A percentile compares a stretch with the other conserved stretches of the same genome.
Evolutionary conservation across 495 filamentous ascomycete species (phyloP).

Genomic region (Lepraria neglecta): DNA sequence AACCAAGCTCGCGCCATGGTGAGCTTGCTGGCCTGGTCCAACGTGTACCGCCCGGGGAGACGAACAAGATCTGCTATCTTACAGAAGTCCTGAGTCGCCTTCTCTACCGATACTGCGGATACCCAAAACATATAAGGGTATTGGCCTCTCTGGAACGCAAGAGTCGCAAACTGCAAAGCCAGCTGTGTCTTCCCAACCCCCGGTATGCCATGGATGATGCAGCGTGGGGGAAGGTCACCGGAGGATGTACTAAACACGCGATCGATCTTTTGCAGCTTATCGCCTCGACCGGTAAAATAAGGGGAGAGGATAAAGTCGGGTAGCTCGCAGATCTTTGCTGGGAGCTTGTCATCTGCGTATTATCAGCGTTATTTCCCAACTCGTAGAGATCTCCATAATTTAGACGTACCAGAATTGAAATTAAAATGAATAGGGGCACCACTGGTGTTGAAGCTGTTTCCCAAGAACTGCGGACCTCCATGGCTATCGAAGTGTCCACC

Average conservation of each 20-base stretch:
- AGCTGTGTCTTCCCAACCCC: slow-evolving; percentile 23
- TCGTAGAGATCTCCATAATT: slow-evolving; percentile 4
- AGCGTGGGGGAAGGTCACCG: background rate
- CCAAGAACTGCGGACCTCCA: slow-evolving; percentile 22
- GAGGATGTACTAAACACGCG: slow-evolving; percentile 11
- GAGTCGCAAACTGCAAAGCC: slow-evolving; percentile 17
- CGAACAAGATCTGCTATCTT: slow-evolving; percentile 19
- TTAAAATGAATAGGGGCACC: slow-evolving; percentile 9
- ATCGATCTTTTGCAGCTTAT: slow-evolving; percentile 20
- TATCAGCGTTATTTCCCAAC: background rate
- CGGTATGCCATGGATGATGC: slow-evolving; percentile 18
- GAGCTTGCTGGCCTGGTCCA: slow-evolving; percentile 14
- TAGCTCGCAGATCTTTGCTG: slow-evolving; percentile 14
- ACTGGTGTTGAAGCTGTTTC: slow-evolving; percentile 19
- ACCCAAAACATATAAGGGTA: slow-evolving; percentile 20
- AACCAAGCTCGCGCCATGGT: slow-evolving; percentile 14
- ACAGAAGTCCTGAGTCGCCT: slow-evolving; percentile 13
- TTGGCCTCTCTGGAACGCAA: slow-evolving; percentile 13
- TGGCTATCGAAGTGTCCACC: slow-evolving; percentile 19
- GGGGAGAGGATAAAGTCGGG: slow-evolving; percentile 19
- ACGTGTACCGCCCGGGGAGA: slow-evolving; percentile 9
- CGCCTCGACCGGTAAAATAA: slow-evolving; percentile 17
- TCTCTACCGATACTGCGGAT: slow-evolving; percentile 16
- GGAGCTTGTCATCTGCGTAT: slow-evolving; percentile 12
- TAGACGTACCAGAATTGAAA: slow-evolving; percentile 16